These are phyloP conservation scores for Gamarada debralockiae DNA, from an alignment of 495 filamentous ascomycete species.

Conservation along the genomic window DNA sequence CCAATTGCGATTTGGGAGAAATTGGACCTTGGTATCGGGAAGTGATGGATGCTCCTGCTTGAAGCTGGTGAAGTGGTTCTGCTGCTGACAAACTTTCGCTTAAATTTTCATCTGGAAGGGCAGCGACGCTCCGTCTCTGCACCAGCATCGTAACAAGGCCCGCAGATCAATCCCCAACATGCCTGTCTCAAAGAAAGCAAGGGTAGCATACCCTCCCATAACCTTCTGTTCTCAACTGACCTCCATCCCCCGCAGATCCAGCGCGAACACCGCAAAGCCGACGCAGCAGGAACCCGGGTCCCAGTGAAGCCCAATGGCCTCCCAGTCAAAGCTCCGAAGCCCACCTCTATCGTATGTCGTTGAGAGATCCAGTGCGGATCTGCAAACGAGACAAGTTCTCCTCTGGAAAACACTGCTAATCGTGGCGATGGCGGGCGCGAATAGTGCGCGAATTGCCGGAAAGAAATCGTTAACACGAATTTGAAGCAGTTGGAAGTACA, in stretches of 20 bases:
- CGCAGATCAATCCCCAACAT: conserved; percentile 13
- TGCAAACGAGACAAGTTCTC: conserved; percentile 8
- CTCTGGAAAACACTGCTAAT: background rate
- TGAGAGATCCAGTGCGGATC: background rate
- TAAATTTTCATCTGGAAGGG: background rate
- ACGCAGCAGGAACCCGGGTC: conserved; percentile 34
- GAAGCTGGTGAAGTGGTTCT: too few relatives aligned
- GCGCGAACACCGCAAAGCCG: conserved; percentile 38
- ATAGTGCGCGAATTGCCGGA: conserved; percentile 33
- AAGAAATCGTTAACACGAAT: conserved; percentile 35
- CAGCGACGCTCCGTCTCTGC: background rate
- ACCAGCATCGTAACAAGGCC: background rate
- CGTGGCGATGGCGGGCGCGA: background rate
- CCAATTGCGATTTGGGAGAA: too few relatives aligned
- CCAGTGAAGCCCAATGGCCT: conserved; percentile 36
- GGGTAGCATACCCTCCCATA: conserved; percentile 8
- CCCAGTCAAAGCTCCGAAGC: conserved; percentile 36
- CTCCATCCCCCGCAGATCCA: conserved; percentile 18
- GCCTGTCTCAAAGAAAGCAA: conserved; percentile 29
- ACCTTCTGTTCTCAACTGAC: background rate
- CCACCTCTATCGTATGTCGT: conserved; percentile 31
- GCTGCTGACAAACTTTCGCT: background rate
- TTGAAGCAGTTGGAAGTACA: conserved; percentile 32
- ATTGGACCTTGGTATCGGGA: too few relatives aligned
- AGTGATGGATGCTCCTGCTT: too few relatives aligned